phyloP scores from a whole-genome alignment of 176 grass and related monocot genomes.

The Phyllostachys edulis region DNA sequence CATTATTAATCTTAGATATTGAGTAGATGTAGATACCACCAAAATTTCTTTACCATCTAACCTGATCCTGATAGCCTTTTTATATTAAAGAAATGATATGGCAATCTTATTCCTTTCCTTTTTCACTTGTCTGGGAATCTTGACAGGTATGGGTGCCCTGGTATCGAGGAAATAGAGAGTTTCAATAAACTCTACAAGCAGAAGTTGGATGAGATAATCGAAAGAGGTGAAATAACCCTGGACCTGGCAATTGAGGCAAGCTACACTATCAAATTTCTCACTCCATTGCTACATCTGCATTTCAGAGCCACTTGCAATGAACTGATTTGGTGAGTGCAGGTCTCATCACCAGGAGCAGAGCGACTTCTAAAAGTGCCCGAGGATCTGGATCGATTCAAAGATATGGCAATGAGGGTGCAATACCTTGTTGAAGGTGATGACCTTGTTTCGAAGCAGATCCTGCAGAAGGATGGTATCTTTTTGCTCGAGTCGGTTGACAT shows the following conservation, averaged over 20 bases:
- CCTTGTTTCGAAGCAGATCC: constrained; percentile 20
- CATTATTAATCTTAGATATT: not conserved
- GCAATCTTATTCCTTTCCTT: not conserved
- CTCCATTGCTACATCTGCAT: not conserved
- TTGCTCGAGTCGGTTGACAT: constrained; percentile 52
- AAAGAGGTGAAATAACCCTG: constrained; percentile 69
- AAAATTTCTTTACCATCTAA: constrained; percentile 2
- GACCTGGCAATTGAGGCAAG: constrained; percentile 81
- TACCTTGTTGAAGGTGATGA: constrained; percentile 45
- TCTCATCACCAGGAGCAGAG: constrained; percentile 92
- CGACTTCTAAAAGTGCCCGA: constrained; percentile 70
- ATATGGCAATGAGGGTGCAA: constrained; percentile 77
- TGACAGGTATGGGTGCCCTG: constrained; percentile 77
- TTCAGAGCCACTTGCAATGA: not conserved
- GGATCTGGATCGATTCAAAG: constrained; percentile 86
- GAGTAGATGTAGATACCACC: not conserved
- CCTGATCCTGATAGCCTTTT: not conserved
- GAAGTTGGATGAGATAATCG: constrained; percentile 73
- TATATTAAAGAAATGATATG: not conserved
- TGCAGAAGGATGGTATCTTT: constrained; percentile 65
- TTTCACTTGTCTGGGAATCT: not conserved
- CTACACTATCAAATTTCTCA: not conserved
- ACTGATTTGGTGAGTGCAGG: constrained; percentile 41
- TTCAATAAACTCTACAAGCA: constrained; percentile 78
- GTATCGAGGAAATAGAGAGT: constrained; percentile 73